A percentile compares a stretch with the other conserved stretches of the same genome.
phyloP scores from a whole-genome alignment of 1,139 yeast species.

The Pichia sp. region DNA sequence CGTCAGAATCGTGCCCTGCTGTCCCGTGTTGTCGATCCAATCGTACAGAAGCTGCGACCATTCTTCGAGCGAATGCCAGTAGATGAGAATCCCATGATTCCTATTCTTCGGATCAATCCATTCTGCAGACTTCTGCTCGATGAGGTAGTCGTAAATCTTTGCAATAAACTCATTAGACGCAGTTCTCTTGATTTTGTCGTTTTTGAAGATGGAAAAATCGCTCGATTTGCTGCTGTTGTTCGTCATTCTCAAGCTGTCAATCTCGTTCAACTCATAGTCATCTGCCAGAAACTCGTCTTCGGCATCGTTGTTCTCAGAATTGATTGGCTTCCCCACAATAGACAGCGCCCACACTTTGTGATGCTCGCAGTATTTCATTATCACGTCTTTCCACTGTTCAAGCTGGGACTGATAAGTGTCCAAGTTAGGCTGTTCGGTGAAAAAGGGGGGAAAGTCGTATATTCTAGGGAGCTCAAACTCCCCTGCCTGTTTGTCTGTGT shows the following conservation, averaged over 20 bases:
- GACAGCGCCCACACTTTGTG: conserved; percentile 36
- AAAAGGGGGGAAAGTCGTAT: conserved; percentile 86
- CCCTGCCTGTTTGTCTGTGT: background rate
- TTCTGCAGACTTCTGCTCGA: conserved; percentile 50
- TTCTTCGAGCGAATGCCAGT: conserved; percentile 69
- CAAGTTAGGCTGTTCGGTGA: conserved; percentile 82
- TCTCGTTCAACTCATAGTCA: conserved; percentile 26
- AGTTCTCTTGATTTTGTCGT: conserved; percentile 4
- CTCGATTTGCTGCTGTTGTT: conserved; percentile 40
- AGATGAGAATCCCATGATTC: conserved; percentile 48
- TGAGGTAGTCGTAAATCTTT: conserved; percentile 57
- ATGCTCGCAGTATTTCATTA: conserved; percentile 55
- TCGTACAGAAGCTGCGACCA: conserved; percentile 65
- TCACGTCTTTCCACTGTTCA: conserved; percentile 52
- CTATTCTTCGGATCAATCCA: conserved; percentile 44
- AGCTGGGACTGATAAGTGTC: conserved; percentile 73
- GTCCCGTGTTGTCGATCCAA: conserved; percentile 74
- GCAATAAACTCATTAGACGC: conserved; percentile 37
- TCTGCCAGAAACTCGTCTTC: conserved; percentile 1
- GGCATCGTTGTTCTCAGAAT: background rate
- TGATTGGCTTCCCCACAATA: background rate
- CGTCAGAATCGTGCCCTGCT: conserved; percentile 72
- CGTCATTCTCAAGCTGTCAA: conserved; percentile 19
- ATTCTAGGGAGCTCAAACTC: conserved; percentile 58
- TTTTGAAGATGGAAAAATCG: conserved; percentile 35